Conservation (phyloP, 176 grass and related monocot genomes). For the Dactylis glomerata region DNA sequence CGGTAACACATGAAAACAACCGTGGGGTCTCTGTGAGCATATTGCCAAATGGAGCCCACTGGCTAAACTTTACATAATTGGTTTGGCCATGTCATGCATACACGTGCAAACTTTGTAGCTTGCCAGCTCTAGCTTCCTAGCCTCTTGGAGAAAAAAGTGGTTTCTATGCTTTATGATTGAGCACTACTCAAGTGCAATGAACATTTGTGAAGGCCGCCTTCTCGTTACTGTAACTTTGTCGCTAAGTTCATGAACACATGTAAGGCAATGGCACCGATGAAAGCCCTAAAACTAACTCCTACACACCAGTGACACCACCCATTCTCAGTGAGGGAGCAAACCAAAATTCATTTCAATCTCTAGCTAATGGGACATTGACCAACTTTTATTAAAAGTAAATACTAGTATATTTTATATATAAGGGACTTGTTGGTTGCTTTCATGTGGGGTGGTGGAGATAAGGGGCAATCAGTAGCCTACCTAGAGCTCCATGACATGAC, state of each 20-base stretch:
- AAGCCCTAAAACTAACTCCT: background rate
- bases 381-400: background rate
- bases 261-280: slow-evolving; percentile 6
- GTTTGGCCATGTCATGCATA: background rate
- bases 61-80: slow-evolving; percentile 1
- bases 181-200: slow-evolving; percentile 14
- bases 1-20: background rate
- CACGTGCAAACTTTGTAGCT: slow-evolving; percentile 9
- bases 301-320: background rate
- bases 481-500: slow-evolving; percentile 22
- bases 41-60: background rate
- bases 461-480: slow-evolving; percentile 26
- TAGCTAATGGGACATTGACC: slow-evolving; percentile 23
- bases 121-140: slow-evolving; percentile 28
- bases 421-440: background rate
- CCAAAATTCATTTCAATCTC: background rate
- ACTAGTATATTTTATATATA: background rate
- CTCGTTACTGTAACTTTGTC: slow-evolving; percentile 20
- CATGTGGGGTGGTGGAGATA: slow-evolving; percentile 26
- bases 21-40: background rate
- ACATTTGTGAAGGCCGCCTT: slow-evolving; percentile 28
- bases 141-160: slow-evolving; percentile 2
- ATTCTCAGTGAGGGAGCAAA: background rate
- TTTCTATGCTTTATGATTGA: slow-evolving; percentile 1
- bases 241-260: slow-evolving; percentile 31